Conservation (phyloP, 2,329 filamentous ascomycete species). For the Aspergillus spinulosporus region DNA sequence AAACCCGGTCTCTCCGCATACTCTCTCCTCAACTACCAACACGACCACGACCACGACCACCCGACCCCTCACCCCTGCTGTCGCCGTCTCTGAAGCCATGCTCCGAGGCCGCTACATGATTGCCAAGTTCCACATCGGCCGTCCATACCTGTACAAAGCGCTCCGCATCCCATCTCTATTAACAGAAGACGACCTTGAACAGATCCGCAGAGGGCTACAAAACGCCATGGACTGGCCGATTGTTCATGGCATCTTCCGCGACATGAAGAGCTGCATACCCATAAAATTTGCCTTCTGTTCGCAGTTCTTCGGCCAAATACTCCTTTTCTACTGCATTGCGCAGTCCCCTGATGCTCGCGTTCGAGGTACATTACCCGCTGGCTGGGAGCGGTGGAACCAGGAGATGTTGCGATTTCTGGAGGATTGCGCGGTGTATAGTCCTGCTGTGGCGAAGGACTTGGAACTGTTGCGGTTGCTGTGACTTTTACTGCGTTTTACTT, state of each 20-base stretch:
- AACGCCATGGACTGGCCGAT: constrained; percentile 47
- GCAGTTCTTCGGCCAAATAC: constrained; percentile 46
- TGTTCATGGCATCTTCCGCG: constrained; percentile 39
- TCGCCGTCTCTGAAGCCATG: constrained; percentile 41
- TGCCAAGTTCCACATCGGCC: constrained; percentile 44
- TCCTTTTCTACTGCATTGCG: constrained; percentile 45
- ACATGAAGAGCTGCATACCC: constrained; percentile 46
- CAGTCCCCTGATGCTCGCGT: constrained; percentile 39
- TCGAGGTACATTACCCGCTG: constrained; percentile 37
- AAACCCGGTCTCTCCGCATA: constrained; percentile 18
- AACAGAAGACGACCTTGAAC: constrained; percentile 43
- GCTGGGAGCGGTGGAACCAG: constrained; percentile 44
- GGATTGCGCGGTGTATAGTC: constrained; percentile 40
- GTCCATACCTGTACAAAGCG: constrained; percentile 45
- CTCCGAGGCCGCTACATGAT: constrained; percentile 40
- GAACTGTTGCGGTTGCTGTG: constrained; percentile 37
- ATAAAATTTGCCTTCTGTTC: constrained; percentile 46
- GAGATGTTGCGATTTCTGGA: constrained; percentile 45
- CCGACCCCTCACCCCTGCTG: constrained; percentile 35
- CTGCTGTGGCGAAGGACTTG: constrained; percentile 43
- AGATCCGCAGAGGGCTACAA: constrained; percentile 40
- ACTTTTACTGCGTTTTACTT: constrained; percentile 7
- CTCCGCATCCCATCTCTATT: constrained; percentile 40
- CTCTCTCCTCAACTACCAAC: constrained; percentile 15
- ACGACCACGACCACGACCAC: background rate